Conservation (phyloP, 495 filamentous ascomycete species). For the Elasticomyces elasticus region DNA sequence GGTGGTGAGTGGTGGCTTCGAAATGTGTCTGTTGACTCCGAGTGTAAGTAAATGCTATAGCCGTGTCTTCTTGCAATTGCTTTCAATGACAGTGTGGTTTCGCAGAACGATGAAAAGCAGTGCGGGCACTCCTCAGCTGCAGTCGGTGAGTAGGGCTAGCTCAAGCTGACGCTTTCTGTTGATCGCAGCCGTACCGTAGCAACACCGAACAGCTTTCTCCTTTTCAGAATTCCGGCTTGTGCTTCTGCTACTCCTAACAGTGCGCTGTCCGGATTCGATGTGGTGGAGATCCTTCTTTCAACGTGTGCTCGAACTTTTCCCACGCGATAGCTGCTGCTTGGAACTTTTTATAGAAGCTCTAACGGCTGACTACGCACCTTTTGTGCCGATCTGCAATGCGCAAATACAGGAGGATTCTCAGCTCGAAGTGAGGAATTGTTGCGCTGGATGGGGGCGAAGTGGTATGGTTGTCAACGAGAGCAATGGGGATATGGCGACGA, state of each 20-base stretch:
- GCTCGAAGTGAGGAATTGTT: neutral
- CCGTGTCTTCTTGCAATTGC: neutral
- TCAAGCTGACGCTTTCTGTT: neutral
- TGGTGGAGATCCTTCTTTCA: neutral
- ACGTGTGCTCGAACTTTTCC: neutral
- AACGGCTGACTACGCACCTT: neutral
- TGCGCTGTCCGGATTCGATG: neutral
- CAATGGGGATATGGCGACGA: neutral
- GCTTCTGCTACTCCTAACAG: neutral
- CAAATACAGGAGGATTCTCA: neutral
- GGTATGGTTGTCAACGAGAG: neutral
- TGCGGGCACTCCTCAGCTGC: no score
- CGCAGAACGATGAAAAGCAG: no score
- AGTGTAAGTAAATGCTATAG: constrained; percentile 9
- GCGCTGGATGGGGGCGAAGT: neutral
- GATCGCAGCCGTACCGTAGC: neutral
- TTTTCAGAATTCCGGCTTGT: neutral
- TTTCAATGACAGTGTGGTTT: no score
- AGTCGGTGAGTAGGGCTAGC: no score
- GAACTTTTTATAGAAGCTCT: neutral
- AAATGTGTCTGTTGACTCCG: neutral
- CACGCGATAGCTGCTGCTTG: neutral
- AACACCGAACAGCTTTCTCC: neutral
- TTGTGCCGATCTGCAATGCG: neutral
- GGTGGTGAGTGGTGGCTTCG: constrained; percentile 5